A percentile compares a stretch with the other conserved stretches of the same genome.
These are phyloP conservation scores for Lipomyces yamanashiensis DNA, from an alignment of 805 yeast genomes.

Conservation along the genomic window DNA sequence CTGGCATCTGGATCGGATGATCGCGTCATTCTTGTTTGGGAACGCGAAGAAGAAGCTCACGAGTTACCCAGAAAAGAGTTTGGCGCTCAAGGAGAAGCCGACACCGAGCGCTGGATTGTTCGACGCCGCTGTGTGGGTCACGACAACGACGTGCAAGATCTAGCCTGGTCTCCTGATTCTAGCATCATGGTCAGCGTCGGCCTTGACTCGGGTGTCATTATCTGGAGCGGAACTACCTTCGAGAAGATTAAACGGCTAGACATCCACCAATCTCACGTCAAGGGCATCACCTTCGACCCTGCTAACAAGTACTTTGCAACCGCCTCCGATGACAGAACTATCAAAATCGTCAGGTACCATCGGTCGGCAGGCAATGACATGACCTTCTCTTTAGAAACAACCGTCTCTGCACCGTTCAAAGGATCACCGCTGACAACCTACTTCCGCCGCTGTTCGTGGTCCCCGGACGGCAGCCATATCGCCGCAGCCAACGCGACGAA, in stretches of 20 bases:
- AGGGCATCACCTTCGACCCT: slow-evolving; percentile 97
- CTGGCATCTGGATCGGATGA: slow-evolving; percentile 96
- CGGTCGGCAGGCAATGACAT: slow-evolving; percentile 66
- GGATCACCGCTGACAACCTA: slow-evolving; percentile 92
- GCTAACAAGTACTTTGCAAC: slow-evolving; percentile 98
- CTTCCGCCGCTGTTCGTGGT: slow-evolving; percentile 73
- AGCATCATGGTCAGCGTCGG: slow-evolving; percentile 91
- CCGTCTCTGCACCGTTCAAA: slow-evolving; percentile 80
- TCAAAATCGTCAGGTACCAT: slow-evolving; percentile 84
- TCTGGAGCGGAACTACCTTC: slow-evolving; percentile 93
- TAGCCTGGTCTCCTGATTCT: slow-evolving; percentile 98
- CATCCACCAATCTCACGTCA: slow-evolving; percentile 91
- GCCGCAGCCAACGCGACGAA: slow-evolving; percentile 73
- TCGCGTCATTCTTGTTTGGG: slow-evolving; percentile 89
- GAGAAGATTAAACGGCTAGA: slow-evolving; percentile 78
- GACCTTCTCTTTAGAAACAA: slow-evolving; percentile 84
- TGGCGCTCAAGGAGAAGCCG: slow-evolving; percentile 66
- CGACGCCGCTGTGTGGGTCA: slow-evolving; percentile 92
- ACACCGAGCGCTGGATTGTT: slow-evolving; percentile 92
- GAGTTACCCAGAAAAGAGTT: slow-evolving; percentile 58
- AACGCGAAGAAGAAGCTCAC: slow-evolving; percentile 69
- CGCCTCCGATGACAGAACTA: slow-evolving; percentile 92
- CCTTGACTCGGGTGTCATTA: slow-evolving; percentile 85
- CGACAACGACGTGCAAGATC: slow-evolving; percentile 96
- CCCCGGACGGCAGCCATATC: slow-evolving; percentile 72